Conservation (phyloP, 2,329 filamentous ascomycete genomes). For the Monilinia fructicola region DNA sequence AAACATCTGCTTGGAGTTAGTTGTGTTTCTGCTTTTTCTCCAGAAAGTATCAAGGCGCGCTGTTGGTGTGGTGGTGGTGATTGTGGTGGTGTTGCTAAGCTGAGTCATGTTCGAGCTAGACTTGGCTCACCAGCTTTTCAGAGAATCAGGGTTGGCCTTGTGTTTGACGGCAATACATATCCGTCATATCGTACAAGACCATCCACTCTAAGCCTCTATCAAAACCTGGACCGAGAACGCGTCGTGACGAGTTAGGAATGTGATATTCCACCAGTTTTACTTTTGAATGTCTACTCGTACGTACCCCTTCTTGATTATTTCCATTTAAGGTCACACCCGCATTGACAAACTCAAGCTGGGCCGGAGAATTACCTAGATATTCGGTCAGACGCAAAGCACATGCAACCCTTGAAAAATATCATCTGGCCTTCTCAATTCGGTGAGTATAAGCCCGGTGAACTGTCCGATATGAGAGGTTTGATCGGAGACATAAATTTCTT, state of each 20-base stretch:
- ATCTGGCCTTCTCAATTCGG: slow-evolving; percentile 21
- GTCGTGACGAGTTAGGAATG: slow-evolving; percentile 11
- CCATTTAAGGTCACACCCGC: slow-evolving; percentile 15
- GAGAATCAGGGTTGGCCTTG: not conserved
- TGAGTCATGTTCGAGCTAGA: not conserved
- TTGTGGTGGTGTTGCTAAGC: slow-evolving; percentile 3
- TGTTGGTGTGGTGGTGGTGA: not conserved
- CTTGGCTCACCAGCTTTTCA: not conserved
- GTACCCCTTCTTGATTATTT: not conserved
- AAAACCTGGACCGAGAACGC: not conserved
- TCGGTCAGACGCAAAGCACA: not conserved
- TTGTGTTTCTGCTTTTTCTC: not conserved
- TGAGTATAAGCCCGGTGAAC: slow-evolving; percentile 1
- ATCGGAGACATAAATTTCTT: not conserved
- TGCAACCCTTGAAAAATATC: slow-evolving; percentile 14
- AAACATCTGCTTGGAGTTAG: not conserved
- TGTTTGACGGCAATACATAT: not conserved
- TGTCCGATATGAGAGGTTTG: not conserved
- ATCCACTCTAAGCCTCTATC: not conserved
- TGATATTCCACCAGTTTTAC: not conserved
- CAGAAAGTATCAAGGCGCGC: not conserved
- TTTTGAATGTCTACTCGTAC: not conserved
- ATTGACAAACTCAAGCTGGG: slow-evolving; percentile 13
- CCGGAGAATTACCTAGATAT: slow-evolving; percentile 6
- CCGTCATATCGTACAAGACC: slow-evolving; percentile 1